Evolutionary conservation across 257 asterid genomes (phyloP).

Genomic region (Datura wrightii): DNA sequence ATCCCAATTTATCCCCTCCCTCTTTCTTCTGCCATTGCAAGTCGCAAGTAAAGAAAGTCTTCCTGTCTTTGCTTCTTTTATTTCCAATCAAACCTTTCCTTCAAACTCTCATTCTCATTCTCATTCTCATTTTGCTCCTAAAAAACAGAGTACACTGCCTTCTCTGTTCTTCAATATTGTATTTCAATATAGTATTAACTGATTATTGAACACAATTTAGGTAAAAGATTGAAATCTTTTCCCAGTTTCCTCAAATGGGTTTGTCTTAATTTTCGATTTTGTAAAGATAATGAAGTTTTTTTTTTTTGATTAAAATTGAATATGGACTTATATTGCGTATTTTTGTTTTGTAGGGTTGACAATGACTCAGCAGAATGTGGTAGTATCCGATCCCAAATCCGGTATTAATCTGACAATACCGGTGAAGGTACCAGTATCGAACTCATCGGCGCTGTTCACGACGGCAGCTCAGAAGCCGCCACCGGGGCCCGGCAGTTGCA

Average conservation of each 20-base stretch:
- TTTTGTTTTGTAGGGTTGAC: neutral
- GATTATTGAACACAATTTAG: neutral
- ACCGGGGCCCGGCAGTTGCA: slow-evolving; percentile 65
- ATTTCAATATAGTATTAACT: neutral
- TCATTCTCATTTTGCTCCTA: neutral
- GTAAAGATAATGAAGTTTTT: neutral
- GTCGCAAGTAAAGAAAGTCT: neutral
- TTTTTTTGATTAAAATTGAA: neutral
- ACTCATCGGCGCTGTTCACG: slow-evolving; percentile 44
- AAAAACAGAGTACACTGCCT: slow-evolving; percentile 32
- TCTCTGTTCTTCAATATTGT: slow-evolving; percentile 22
- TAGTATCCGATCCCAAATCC: slow-evolving; percentile 57
- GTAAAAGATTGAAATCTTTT: neutral
- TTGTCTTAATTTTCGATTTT: too few species aligned
- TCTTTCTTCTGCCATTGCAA: neutral
- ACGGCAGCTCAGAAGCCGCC: slow-evolving; percentile 79
- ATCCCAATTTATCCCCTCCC: neutral
- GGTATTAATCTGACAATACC: slow-evolving; percentile 54
- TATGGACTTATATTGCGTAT: neutral
- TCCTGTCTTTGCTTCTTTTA: neutral
- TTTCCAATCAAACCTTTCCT: neutral
- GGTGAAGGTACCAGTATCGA: slow-evolving; percentile 58
- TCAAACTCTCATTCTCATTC: slow-evolving; percentile 13
- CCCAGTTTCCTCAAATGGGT: slow-evolving; percentile 13
- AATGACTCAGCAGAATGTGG: slow-evolving; percentile 72